These are phyloP conservation scores for Pleurotus salmoneostramineus DNA, from an alignment of 768 basidiomycete genomes.

Conservation along the genomic window DNA sequence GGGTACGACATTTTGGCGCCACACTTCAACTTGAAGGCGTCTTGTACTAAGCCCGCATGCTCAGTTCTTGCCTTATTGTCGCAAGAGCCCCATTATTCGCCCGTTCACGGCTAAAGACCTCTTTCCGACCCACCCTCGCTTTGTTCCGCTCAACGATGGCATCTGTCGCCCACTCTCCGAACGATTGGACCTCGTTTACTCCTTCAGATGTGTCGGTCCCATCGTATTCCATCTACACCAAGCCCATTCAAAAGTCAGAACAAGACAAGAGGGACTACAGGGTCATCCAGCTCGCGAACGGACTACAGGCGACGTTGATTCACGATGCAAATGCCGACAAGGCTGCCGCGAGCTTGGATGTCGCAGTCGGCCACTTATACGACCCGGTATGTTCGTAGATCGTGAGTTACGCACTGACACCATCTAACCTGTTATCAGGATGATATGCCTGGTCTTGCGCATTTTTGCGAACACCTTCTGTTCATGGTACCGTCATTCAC, in stretches of 20 bases:
- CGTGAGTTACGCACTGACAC: background rate
- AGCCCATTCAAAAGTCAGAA: slow-evolving; percentile 62
- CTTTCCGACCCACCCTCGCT: background rate
- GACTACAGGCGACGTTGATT: slow-evolving; percentile 80
- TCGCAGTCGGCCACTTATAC: slow-evolving; percentile 88
- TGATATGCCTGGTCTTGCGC: slow-evolving; percentile 91
- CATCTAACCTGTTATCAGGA: slow-evolving; percentile 35
- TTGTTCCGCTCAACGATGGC: slow-evolving; percentile 12
- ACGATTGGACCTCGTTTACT: slow-evolving; percentile 31
- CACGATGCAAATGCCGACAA: slow-evolving; percentile 88
- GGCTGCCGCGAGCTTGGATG: slow-evolving; percentile 91
- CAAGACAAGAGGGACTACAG: slow-evolving; percentile 81
- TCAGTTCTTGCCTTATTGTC: background rate
- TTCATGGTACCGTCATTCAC: slow-evolving; percentile 72
- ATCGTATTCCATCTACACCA: slow-evolving; percentile 51
- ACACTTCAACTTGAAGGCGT: background rate
- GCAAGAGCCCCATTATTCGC: slow-evolving; percentile 1
- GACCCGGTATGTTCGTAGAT: slow-evolving; percentile 71
- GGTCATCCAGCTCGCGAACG: slow-evolving; percentile 80
- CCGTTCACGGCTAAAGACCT: background rate
- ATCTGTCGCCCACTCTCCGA: slow-evolving; percentile 10
- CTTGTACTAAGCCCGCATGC: slow-evolving; percentile 1
- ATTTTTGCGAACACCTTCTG: slow-evolving; percentile 93
- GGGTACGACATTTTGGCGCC: background rate
- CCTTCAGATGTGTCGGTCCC: slow-evolving; percentile 24